A percentile compares a stretch with the other conserved stretches of the same genome.
These are phyloP conservation scores for Dioszegia crocea DNA, from an alignment of 768 basidiomycete species.

Conservation along the genomic window DNA sequence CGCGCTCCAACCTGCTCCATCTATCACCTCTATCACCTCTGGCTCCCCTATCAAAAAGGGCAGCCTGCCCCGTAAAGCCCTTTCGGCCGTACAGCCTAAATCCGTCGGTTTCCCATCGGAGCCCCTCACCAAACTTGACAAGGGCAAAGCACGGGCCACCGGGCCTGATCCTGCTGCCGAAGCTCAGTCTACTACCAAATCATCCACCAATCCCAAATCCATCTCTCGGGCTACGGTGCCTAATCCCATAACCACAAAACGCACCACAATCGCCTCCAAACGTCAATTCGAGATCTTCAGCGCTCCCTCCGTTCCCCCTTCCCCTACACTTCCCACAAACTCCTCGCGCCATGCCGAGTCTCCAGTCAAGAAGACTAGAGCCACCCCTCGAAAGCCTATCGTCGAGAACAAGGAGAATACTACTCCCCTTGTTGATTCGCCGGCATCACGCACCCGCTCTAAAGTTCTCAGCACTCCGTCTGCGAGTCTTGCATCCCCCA, in stretches of 20 bases:
- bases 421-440: slow-evolving; percentile 21
- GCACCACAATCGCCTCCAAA: slow-evolving; percentile 10
- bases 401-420: slow-evolving; percentile 29
- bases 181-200: neutral
- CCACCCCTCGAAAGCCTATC: slow-evolving; percentile 1
- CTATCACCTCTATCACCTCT: neutral
- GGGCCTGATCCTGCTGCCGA: neutral
- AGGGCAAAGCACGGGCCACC: neutral
- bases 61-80: slow-evolving; percentile 6
- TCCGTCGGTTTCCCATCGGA: slow-evolving; percentile 7
- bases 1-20: neutral
- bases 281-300: slow-evolving; percentile 25
- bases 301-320: neutral
- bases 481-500: neutral
- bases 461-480: slow-evolving; percentile 9
- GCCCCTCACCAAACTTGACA: neutral
- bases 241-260: neutral
- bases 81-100: slow-evolving; percentile 11
- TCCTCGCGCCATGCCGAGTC: slow-evolving; percentile 3
- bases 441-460: slow-evolving; percentile 33
- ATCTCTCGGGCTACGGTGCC: neutral
- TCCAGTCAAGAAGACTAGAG: slow-evolving; percentile 7
- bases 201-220: slow-evolving; percentile 1
- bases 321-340: neutral
- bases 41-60: neutral